Percentiles rank a stretch among this genome's conserved stretches.
Conservation (phyloP, 2,329 filamentous ascomycete species). For the Aureobasidium mangrovei region DNA sequence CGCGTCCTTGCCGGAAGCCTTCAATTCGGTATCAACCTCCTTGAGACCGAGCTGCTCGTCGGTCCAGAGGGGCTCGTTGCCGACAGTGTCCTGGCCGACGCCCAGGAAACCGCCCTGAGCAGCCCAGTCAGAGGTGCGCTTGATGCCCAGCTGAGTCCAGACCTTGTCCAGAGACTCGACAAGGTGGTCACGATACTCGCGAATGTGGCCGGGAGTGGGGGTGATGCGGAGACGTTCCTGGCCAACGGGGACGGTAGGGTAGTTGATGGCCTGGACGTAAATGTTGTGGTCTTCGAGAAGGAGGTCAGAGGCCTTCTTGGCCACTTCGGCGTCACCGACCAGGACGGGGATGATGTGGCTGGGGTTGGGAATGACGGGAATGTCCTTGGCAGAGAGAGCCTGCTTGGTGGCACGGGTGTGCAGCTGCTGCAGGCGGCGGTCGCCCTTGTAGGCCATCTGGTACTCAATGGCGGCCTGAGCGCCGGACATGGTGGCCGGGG, state of each 20-base stretch:
- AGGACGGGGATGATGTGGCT: constrained; percentile 92
- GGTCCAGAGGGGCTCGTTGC: constrained; percentile 74
- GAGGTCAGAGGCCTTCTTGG: constrained; percentile 86
- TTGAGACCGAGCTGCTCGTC: constrained; percentile 76
- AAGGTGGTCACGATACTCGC: constrained; percentile 76
- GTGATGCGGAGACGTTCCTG: constrained; percentile 95
- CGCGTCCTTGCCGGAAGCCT: constrained; percentile 34
- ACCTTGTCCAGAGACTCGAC: constrained; percentile 77
- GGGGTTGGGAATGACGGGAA: constrained; percentile 95
- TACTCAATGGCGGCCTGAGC: constrained; percentile 89
- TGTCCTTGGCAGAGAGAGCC: constrained; percentile 66
- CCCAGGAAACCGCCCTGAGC: constrained; percentile 88
- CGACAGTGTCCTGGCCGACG: constrained; percentile 62
- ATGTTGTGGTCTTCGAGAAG: constrained; percentile 84
- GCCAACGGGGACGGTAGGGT: constrained; percentile 94
- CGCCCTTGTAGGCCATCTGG: constrained; percentile 74
- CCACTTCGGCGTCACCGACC: constrained; percentile 86
- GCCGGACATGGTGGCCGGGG: constrained; percentile 93
- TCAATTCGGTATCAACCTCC: constrained; percentile 54
- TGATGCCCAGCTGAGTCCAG: constrained; percentile 81
- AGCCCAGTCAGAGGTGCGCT: constrained; percentile 88
- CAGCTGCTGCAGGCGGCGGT: constrained; percentile 86
- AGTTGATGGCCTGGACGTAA: constrained; percentile 98
- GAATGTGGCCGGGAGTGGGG: constrained; percentile 84
- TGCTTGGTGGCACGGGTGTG: constrained; percentile 94